These are phyloP conservation scores for Calonectria pseudoturangicola DNA, from an alignment of 2,329 filamentous ascomycete genomes.

Conservation along the genomic window DNA sequence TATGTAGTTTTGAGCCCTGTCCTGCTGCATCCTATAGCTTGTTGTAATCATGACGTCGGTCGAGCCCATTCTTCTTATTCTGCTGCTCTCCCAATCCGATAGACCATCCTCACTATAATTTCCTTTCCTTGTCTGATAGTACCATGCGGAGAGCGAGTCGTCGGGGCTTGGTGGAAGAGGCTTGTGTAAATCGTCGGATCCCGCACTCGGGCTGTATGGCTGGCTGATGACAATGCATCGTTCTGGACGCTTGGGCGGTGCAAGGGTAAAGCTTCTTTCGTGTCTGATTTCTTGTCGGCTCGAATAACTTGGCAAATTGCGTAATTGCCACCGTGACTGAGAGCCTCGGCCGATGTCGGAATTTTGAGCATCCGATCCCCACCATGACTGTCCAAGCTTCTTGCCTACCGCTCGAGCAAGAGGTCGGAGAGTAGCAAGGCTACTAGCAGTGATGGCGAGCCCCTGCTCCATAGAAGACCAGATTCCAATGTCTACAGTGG, in stretches of 20 bases:
- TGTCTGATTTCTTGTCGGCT: too few species aligned
- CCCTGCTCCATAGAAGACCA: constrained; percentile 12
- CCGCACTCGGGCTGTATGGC: constrained; percentile 3
- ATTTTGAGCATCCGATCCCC: not conserved
- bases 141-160: not conserved
- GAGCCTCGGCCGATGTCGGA: not conserved
- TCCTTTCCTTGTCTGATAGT: not conserved
- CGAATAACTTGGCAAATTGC: not conserved
- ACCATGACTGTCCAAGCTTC: constrained; percentile 2
- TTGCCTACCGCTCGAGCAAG: not conserved
- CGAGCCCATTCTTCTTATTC: not conserved
- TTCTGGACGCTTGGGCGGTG: not conserved
- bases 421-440: constrained; percentile 8
- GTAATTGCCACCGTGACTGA: not conserved
- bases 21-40: not conserved
- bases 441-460: not conserved
- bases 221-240: not conserved
- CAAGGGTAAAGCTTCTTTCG: not conserved
- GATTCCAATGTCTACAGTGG: not conserved
- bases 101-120: not conserved
- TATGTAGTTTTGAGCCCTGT: not conserved
- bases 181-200: not conserved
- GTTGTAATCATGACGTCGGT: not conserved
- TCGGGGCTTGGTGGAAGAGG: not conserved
- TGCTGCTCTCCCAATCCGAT: not conserved